These are phyloP conservation scores for Eimeria praecox DNA, from an alignment of 169 alveolate genomes.

Conservation along the genomic window DNA sequence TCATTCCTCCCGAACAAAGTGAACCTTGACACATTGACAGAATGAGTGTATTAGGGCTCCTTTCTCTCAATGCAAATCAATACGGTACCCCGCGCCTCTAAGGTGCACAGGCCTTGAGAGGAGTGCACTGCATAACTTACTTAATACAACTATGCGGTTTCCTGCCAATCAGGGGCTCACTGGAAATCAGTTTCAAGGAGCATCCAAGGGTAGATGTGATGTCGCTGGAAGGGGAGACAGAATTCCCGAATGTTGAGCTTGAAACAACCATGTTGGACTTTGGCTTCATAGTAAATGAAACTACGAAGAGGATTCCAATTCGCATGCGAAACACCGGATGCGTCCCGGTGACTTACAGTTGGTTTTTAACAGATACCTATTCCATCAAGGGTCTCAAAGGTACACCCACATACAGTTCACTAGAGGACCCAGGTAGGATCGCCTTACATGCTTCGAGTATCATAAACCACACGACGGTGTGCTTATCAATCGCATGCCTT, in stretches of 20 bases:
- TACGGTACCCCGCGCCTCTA: background rate
- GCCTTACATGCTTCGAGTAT: background rate
- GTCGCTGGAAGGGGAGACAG: slow-evolving; percentile 93
- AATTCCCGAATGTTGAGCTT: slow-evolving; percentile 93
- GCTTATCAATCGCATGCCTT: background rate
- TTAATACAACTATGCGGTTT: background rate
- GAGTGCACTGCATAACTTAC: background rate
- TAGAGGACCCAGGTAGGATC: background rate
- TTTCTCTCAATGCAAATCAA: slow-evolving; percentile 86
- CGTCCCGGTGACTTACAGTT: slow-evolving; percentile 93
- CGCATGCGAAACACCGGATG: slow-evolving; percentile 92
- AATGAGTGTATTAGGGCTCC: slow-evolving; percentile 38
- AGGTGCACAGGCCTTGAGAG: background rate
- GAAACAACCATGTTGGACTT: slow-evolving; percentile 91
- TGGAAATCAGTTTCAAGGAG: slow-evolving; percentile 91
- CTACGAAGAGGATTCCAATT: slow-evolving; percentile 72
- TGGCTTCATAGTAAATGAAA: slow-evolving; percentile 95
- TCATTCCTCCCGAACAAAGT: slow-evolving; percentile 73
- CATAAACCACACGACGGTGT: background rate
- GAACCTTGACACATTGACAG: background rate
- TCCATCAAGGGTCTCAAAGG: slow-evolving; percentile 38
- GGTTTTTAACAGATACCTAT: slow-evolving; percentile 91
- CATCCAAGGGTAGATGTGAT: slow-evolving; percentile 96
- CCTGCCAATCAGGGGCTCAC: slow-evolving; percentile 78
- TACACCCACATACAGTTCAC: background rate